Evolutionary conservation across 306 rosid genomes (phyloP).

Genomic region (Cicer judaicum): DNA sequence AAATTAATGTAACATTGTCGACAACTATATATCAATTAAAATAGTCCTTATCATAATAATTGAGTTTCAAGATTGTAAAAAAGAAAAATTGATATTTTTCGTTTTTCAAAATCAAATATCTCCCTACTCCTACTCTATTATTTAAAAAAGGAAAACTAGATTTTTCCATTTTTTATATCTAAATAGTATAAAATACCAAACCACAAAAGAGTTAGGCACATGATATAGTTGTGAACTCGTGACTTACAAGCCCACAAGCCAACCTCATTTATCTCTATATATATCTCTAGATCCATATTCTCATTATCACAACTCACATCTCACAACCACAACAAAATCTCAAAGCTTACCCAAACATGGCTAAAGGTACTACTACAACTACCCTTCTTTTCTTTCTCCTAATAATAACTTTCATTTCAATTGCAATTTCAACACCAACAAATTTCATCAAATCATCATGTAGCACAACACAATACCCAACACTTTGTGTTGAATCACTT

Average conservation of each 20-base stretch:
- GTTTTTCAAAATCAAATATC: no score
- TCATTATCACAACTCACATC: constrained; percentile 22
- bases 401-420: neutral
- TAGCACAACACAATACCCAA: constrained; percentile 48
- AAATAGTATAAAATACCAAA: neutral
- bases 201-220: neutral
- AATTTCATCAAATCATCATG: constrained; percentile 53
- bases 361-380: neutral
- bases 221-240: constrained; percentile 11
- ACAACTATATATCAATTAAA: no score
- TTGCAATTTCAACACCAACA: neutral
- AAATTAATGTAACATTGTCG: no score
- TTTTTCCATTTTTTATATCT: no score
- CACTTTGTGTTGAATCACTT: constrained; percentile 45
- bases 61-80: no score
- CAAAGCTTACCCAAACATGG: constrained; percentile 27
- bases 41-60: no score
- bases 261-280: constrained; percentile 14
- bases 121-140: no score
- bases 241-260: constrained; percentile 1
- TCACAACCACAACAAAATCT: neutral
- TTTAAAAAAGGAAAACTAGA: no score
- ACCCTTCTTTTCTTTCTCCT: constrained; percentile 1
- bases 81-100: no score
- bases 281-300: neutral